A percentile compares a stretch with the other conserved stretches of the same genome.
phyloP scores from a whole-genome alignment of 495 filamentous ascomycete species.

The Penicillium simplicissimum region DNA sequence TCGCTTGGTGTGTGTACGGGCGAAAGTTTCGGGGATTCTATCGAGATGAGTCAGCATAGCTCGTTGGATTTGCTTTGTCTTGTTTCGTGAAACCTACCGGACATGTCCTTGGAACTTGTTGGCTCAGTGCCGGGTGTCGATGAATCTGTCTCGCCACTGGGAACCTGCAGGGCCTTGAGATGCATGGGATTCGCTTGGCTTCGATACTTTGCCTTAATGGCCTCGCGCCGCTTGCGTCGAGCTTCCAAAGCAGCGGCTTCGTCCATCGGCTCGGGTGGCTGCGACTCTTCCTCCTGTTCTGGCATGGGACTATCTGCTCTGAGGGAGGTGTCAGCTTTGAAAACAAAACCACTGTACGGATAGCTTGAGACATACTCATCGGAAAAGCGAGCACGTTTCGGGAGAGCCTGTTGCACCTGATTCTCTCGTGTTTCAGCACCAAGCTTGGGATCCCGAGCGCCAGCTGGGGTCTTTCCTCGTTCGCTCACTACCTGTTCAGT shows the following conservation, averaged over 20 bases:
- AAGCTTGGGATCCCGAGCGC: constrained; percentile 57
- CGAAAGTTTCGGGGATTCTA: constrained; percentile 17
- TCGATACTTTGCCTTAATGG: constrained; percentile 81
- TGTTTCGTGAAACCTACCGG: constrained; percentile 28
- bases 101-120: constrained; percentile 22
- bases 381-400: constrained; percentile 24
- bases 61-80: background rate
- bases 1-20: constrained; percentile 42
- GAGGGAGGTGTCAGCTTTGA: constrained; percentile 11
- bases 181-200: constrained; percentile 70
- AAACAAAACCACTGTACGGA: background rate
- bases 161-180: constrained; percentile 72
- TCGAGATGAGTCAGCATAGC: background rate
- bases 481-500: constrained; percentile 69
- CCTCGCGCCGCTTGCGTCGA: constrained; percentile 82
- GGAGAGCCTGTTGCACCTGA: constrained; percentile 55
- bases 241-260: constrained; percentile 82
- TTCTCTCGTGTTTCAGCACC: constrained; percentile 68
- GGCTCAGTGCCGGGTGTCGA: constrained; percentile 54
- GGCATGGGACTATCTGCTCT: constrained; percentile 18
- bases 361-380: constrained; percentile 44
- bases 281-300: constrained; percentile 29
- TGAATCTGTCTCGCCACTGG: constrained; percentile 52
- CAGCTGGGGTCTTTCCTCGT: constrained; percentile 56
- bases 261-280: constrained; percentile 57